These are phyloP conservation scores for Naganishia albida DNA, from an alignment of 1,284 basidiomycete genomes.

Conservation along the genomic window DNA sequence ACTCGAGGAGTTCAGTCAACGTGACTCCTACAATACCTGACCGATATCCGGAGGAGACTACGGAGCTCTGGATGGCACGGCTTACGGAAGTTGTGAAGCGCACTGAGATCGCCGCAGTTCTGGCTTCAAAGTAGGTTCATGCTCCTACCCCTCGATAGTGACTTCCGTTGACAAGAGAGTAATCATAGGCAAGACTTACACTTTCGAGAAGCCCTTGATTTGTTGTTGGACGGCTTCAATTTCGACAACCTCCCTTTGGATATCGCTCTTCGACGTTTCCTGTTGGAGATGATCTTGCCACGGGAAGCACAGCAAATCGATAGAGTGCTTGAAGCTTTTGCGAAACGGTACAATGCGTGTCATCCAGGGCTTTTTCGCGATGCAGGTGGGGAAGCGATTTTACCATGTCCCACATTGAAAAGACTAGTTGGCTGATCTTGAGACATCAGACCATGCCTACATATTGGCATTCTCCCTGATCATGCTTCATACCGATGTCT, in stretches of 20 bases:
- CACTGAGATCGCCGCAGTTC: conserved; percentile 1
- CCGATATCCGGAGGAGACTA: neutral
- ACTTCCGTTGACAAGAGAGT: neutral
- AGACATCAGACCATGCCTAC: conserved; percentile 81
- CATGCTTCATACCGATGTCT: conserved; percentile 97
- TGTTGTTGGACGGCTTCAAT: conserved; percentile 76
- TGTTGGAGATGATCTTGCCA: conserved; percentile 89
- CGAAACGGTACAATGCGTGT: conserved; percentile 77
- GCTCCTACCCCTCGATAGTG: neutral
- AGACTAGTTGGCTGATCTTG: conserved; percentile 27
- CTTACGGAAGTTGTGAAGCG: conserved; percentile 1
- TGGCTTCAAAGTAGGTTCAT: conserved; percentile 16
- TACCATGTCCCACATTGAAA: neutral
- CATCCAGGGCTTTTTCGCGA: conserved; percentile 79
- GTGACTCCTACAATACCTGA: neutral
- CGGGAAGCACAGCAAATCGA: conserved; percentile 98
- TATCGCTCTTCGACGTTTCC: conserved; percentile 82
- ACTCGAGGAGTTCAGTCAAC: neutral
- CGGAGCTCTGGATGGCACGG: conserved; percentile 14
- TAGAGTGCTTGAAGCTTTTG: conserved; percentile 93
- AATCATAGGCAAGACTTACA: conserved; percentile 1
- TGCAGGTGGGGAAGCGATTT: conserved; percentile 61
- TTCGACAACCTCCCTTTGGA: conserved; percentile 81
- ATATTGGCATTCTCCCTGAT: conserved; percentile 96
- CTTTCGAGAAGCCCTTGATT: conserved; percentile 62